A percentile compares a stretch with the other conserved stretches of the same genome.
Evolutionary conservation across 2,329 filamentous ascomycete genomes (phyloP).

Genomic region (Neopestalotiopsis sp.): DNA sequence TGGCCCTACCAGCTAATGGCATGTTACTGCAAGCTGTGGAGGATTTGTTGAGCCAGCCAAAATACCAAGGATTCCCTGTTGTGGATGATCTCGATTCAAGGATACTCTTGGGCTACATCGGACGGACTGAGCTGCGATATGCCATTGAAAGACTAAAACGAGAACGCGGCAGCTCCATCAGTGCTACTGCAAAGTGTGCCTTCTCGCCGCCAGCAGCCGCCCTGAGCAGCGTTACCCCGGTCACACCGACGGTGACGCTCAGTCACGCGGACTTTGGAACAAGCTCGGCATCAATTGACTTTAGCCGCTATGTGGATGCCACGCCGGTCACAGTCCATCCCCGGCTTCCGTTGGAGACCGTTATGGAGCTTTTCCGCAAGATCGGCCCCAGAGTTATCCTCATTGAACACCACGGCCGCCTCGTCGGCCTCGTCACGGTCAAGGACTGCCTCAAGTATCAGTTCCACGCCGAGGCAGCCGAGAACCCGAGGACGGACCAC

Average conservation of each 20-base stretch:
- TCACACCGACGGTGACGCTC: constrained; percentile 60
- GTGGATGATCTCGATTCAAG: constrained; percentile 75
- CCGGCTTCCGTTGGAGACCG: constrained; percentile 88
- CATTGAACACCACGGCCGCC: constrained; percentile 84
- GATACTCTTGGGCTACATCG: constrained; percentile 87
- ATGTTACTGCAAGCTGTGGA: constrained; percentile 80
- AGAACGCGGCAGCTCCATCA: constrained; percentile 63
- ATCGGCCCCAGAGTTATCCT: constrained; percentile 93
- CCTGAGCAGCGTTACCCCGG: constrained; percentile 38
- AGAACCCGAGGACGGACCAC: constrained; percentile 69
- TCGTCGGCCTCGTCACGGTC: constrained; percentile 88
- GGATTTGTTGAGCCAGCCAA: constrained; percentile 74
- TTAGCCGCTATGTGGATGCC: constrained; percentile 85
- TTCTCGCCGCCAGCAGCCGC: constrained; percentile 61
- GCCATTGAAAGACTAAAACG: constrained; percentile 81
- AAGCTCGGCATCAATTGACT: constrained; percentile 69
- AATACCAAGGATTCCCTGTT: constrained; percentile 92
- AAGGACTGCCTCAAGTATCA: constrained; percentile 98
- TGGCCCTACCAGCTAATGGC: constrained; percentile 75
- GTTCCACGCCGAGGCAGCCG: constrained; percentile 90
- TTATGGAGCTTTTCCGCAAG: constrained; percentile 98
- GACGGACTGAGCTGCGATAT: constrained; percentile 88
- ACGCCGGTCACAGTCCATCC: constrained; percentile 93
- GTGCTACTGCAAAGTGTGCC: constrained; percentile 71
- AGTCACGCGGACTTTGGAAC: constrained; percentile 63